Evolutionary conservation across 2,329 filamentous ascomycete species (phyloP).

Genomic region (Hypoxylon sp.): DNA sequence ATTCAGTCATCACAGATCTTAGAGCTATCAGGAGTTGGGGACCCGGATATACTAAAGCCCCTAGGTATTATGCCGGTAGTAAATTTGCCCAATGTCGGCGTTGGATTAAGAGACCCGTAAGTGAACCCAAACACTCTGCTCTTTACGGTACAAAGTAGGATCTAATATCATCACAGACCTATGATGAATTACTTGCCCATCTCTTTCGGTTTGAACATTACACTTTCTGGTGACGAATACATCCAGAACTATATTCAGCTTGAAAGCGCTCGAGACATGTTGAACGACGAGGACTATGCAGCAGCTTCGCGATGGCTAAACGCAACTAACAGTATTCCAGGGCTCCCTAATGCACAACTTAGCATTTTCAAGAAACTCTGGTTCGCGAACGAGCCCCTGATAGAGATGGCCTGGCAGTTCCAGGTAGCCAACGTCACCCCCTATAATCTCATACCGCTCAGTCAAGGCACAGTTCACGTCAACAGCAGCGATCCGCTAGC

Average conservation of each 20-base stretch:
- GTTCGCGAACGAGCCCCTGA: conserved; percentile 12
- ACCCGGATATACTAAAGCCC: conserved; percentile 6
- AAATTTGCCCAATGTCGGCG: conserved; percentile 12
- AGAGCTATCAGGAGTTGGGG: conserved; percentile 12
- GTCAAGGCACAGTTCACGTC: conserved; percentile 17
- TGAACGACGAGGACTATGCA: conserved; percentile 7
- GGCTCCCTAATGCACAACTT: conserved; percentile 4
- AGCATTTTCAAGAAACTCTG: conserved; percentile 17
- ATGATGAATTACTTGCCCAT: conserved; percentile 27
- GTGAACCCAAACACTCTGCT: background rate
- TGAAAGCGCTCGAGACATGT: background rate
- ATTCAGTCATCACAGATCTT: conserved; percentile 11
- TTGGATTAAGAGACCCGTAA: conserved; percentile 10
- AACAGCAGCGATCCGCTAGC: conserved; percentile 16
- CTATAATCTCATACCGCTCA: conserved; percentile 17
- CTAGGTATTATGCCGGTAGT: conserved; percentile 7
- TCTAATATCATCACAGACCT: background rate
- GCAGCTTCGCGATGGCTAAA: conserved; percentile 17
- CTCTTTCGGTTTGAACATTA: conserved; percentile 6
- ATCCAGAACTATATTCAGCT: conserved; percentile 18
- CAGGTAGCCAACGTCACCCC: conserved; percentile 16
- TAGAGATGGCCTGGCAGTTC: conserved; percentile 18
- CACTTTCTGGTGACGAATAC: conserved; percentile 8
- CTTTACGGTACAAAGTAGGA: background rate
- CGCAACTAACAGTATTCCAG: conserved; percentile 6